phyloP scores from a whole-genome alignment of 2,329 filamentous ascomycete species.

The Dactylonectria macrodidyma region DNA sequence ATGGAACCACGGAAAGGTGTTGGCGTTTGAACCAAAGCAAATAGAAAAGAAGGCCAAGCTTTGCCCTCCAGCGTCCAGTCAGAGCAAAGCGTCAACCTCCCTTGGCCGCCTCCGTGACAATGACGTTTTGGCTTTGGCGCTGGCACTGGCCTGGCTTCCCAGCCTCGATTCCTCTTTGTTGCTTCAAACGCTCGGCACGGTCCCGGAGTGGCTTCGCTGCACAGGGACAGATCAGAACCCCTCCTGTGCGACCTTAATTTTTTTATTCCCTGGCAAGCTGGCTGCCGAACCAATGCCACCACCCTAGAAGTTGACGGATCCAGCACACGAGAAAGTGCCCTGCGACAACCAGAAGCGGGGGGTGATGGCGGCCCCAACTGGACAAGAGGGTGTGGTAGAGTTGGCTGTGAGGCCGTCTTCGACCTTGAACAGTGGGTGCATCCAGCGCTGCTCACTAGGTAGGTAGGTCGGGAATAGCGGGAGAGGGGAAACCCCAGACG shows the following conservation, averaged over 20 bases:
- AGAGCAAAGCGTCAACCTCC: neutral
- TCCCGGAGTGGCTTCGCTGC: neutral
- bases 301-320: too few relatives aligned
- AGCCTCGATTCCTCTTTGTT: neutral
- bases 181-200: neutral
- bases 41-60: neutral
- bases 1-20: too few relatives aligned
- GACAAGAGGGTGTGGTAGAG: slow-evolving; percentile 1
- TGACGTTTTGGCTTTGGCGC: slow-evolving; percentile 6
- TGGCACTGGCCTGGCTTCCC: neutral
- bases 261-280: neutral
- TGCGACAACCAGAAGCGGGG: too few relatives aligned
- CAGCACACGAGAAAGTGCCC: too few relatives aligned
- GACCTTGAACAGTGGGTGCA: neutral
- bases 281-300: too few relatives aligned
- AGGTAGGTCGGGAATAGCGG: neutral
- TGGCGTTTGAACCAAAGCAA: too few relatives aligned
- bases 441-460: neutral
- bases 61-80: neutral
- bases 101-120: slow-evolving; percentile 1
- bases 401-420: neutral
- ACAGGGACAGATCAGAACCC: neutral
- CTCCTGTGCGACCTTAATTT: neutral
- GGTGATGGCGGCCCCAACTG: neutral
- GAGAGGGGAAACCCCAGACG: neutral